A percentile compares a stretch with the other conserved stretches of the same genome.
Conservation (phyloP, 2,329 filamentous ascomycete species). For the Ramularia collo-cygni region DNA sequence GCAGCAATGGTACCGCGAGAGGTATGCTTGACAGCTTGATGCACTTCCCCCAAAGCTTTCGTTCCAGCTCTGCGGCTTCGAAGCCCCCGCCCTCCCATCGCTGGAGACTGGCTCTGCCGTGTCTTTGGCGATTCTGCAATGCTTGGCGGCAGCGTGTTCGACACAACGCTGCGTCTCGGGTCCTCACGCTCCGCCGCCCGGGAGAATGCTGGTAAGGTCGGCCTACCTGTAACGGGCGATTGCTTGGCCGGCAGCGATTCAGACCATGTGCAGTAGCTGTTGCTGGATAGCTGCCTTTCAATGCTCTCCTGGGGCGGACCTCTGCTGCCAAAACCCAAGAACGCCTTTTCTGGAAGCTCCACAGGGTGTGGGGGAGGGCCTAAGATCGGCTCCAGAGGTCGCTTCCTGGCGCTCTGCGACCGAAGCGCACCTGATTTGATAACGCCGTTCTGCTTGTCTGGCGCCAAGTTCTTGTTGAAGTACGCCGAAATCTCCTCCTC, state of each 20-base stretch:
- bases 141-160: background rate
- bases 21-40: background rate
- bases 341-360: constrained; percentile 31
- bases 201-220: constrained; percentile 9
- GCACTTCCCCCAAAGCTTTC: background rate
- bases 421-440: background rate
- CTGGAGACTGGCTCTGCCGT: background rate
- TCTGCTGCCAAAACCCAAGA: constrained; percentile 34
- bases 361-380: constrained; percentile 15
- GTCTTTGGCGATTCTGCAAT: background rate
- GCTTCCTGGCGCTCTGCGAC: constrained; percentile 3
- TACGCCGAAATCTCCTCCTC: constrained; percentile 41
- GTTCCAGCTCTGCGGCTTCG: background rate
- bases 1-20: background rate
- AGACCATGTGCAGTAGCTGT: constrained; percentile 37
- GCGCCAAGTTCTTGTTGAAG: constrained; percentile 32
- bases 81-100: background rate
- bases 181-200: background rate
- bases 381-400: constrained; percentile 1
- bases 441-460: background rate
- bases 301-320: constrained; percentile 18
- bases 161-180: background rate
- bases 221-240: constrained; percentile 9
- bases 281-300: constrained; percentile 18
- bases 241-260: constrained; percentile 28